A percentile compares a stretch with the other conserved stretches of the same genome.
Evolutionary conservation across 805 yeast genomes (phyloP).

Genomic region (Wickerhamiella galacta): DNA sequence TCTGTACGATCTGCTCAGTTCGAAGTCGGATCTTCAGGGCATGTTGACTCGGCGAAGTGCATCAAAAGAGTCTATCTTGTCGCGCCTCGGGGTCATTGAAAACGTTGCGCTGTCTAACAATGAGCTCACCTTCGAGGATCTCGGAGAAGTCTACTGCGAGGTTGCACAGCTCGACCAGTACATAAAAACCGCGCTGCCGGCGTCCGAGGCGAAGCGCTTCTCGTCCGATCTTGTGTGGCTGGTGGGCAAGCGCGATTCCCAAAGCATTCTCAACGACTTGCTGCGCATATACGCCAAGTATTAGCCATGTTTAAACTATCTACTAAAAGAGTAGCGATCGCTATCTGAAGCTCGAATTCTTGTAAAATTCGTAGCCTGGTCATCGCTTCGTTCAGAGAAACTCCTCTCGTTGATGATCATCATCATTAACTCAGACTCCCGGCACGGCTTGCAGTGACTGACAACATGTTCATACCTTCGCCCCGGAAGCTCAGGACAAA

Average conservation of each 20-base stretch:
- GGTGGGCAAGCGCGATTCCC: conserved; percentile 3
- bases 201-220: conserved; percentile 1
- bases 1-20: neutral
- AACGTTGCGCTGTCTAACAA: conserved; percentile 4
- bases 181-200: neutral
- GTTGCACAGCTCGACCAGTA: conserved; percentile 4
- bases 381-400: no score
- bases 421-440: no score
- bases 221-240: conserved; percentile 5
- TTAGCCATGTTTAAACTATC: no score
- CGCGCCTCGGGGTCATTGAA: conserved; percentile 9
- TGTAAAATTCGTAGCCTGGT: no score
- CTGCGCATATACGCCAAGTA: conserved; percentile 7
- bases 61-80: conserved; percentile 4
- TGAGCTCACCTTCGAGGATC: conserved; percentile 4
- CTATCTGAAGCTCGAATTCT: no score
- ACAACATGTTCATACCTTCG: no score
- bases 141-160: conserved; percentile 11
- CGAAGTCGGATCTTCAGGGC: neutral
- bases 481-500: no score
- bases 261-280: conserved; percentile 1
- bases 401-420: no score
- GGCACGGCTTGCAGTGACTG: no score
- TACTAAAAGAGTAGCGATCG: no score
- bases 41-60: neutral